Evolutionary conservation across 108 stramenopile species (phyloP), one percentile per base, ranked within the genome.

Genomic region (Fragilariopsis cylindrus): DNA sequence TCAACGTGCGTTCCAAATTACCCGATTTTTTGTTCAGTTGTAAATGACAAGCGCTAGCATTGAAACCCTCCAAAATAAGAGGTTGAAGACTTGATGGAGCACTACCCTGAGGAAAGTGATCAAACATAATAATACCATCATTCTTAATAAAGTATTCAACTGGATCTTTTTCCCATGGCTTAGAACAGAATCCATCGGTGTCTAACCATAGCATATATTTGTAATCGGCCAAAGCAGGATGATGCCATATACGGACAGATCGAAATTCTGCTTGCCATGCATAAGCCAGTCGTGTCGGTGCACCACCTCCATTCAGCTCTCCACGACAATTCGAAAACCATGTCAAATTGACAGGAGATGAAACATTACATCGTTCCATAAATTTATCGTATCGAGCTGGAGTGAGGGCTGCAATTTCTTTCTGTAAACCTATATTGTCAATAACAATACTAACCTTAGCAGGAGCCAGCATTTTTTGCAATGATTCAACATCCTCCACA

Each of bases 171-270:
- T 62, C 7, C 79, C 81, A 85, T 12, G 60, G 54, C 57, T 71
- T 49, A 6, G 85, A 77, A 45, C 64, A 19, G 63, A 80, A 75
- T 40, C 62, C 82, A 82, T 85, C 84, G 0, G 77, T 71, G 72
- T 85, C 84, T 3, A 81, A 30, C 84, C 84, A 85, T 18, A 85
- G 19, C 85, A 82, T 82, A 57, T 69, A 74, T 58, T 76, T 76
- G 57, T 85, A 85, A 5, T 67, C 5, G 40, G 50, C 12, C 48
- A 85, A 55, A 3, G 82, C 81, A 2, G 73, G 60, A 47, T 82
- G 81, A 11, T 39, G 56, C 85, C 85, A 85, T 12, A 85, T 65
- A 46, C 79, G 79, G 53, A 57, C 65, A 7, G 70, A 43, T 16
- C 82, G 76, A 63, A 85, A 82, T 70, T 79, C 82, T 3, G 79